phyloP scores from a whole-genome alignment of 2,329 filamentous ascomycete species.

The Pyricularia pennisetigena region DNA sequence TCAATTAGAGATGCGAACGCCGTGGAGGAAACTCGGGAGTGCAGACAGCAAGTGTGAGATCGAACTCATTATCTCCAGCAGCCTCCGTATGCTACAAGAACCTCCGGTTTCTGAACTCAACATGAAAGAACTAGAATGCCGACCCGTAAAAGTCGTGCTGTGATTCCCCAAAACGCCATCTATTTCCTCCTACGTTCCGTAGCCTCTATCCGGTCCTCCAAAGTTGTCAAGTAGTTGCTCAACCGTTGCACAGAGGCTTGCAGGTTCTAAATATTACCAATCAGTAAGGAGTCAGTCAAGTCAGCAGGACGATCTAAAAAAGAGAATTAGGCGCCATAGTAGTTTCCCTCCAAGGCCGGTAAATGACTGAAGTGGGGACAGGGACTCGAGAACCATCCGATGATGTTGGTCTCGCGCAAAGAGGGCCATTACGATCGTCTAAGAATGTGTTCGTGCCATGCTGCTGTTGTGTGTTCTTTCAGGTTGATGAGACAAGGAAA shows the following conservation, averaged over 20 bases:
- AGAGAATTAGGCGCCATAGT: neutral
- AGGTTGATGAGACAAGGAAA: slow-evolving; percentile 1
- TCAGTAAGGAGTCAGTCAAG: neutral
- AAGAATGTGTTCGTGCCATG: neutral
- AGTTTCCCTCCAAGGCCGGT: neutral
- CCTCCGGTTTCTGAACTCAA: neutral
- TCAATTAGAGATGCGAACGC: neutral
- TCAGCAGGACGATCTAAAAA: neutral
- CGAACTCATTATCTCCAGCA: neutral
- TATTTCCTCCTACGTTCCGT: slow-evolving; percentile 58
- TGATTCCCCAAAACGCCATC: slow-evolving; percentile 20
- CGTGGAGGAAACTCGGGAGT: neutral
- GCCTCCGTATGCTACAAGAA: neutral
- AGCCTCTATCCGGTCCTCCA: slow-evolving; percentile 71
- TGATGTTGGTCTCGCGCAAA: slow-evolving; percentile 3
- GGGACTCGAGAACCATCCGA: slow-evolving; percentile 6
- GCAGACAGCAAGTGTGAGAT: neutral
- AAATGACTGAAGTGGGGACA: neutral
- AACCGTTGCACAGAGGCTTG: slow-evolving; percentile 81
- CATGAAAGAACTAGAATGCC: neutral
- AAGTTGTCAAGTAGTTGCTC: slow-evolving; percentile 68
- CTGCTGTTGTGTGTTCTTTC: neutral
- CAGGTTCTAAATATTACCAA: slow-evolving; percentile 49
- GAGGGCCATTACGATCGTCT: slow-evolving; percentile 2
- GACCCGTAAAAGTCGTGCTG: neutral